phyloP scores from a whole-genome alignment of 257 asterid genomes.

The Ehretia macrophylla region DNA sequence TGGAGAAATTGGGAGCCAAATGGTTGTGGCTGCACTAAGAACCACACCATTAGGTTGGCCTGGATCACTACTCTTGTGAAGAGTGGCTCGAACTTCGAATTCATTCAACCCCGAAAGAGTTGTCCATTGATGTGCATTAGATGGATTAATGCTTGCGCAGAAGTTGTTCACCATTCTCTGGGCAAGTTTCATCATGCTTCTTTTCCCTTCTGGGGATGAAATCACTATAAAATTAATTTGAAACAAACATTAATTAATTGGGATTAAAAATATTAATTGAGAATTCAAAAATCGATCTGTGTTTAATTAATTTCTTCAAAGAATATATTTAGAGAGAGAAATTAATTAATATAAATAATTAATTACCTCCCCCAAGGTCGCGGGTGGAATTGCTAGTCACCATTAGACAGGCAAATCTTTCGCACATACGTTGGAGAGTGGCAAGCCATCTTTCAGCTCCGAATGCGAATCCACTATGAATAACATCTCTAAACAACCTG shows the following conservation, averaged over 20 bases:
- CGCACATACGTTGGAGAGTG: conserved; percentile 72
- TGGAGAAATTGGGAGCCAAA: conserved; percentile 86
- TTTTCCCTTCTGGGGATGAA: conserved; percentile 74
- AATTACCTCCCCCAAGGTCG: conserved; percentile 75
- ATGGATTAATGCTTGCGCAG: conserved; percentile 72
- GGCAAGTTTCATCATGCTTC: conserved; percentile 92
- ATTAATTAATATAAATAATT: no score
- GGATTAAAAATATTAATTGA: no score
- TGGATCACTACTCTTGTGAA: conserved; percentile 64
- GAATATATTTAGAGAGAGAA: no score
- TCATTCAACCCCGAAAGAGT: conserved; percentile 58
- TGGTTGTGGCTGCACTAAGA: conserved; percentile 86
- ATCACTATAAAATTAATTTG: conserved; percentile 38
- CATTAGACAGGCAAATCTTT: conserved; percentile 76
- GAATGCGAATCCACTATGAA: conserved; percentile 70
- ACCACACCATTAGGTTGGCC: conserved; percentile 83
- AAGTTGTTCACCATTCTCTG: conserved; percentile 86
- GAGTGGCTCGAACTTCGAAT: conserved; percentile 73
- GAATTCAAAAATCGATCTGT: background rate
- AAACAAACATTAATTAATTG: no score
- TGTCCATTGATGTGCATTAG: conserved; percentile 76
- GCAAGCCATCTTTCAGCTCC: conserved; percentile 98
- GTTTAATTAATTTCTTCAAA: no score
- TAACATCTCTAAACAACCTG: conserved; percentile 64
- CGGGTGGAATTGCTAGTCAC: conserved; percentile 55